A percentile compares a stretch with the other conserved stretches of the same genome.
phyloP scores from a whole-genome alignment of 2,329 filamentous ascomycete genomes.

The Talaromyces funiculosus region DNA sequence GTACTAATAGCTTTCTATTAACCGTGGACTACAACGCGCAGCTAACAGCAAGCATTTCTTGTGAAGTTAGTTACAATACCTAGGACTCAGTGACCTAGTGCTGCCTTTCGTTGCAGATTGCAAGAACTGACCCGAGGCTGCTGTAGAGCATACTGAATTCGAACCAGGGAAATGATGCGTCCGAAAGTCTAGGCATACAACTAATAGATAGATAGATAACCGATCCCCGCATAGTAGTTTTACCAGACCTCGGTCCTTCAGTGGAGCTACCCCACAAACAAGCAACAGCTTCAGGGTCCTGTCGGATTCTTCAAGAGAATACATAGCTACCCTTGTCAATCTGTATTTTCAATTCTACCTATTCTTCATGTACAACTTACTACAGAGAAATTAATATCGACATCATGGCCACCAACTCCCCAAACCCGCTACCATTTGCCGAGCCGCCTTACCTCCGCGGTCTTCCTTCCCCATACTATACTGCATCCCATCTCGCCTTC shows the following conservation, averaged over 20 bases:
- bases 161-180: not conserved
- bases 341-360: not conserved
- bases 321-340: not conserved
- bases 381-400: not conserved
- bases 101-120: not conserved
- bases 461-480: slow-evolving; percentile 67
- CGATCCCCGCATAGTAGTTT: not conserved
- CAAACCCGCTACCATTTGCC: slow-evolving; percentile 57
- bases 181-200: not conserved
- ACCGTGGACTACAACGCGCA: not conserved
- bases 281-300: not conserved
- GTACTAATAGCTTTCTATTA: not conserved
- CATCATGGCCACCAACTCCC: slow-evolving; percentile 16
- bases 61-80: not conserved
- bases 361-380: not conserved
- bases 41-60: not conserved
- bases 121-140: not conserved
- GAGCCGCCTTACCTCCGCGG: slow-evolving; percentile 67
- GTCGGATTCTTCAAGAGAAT: not conserved
- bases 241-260: slow-evolving; percentile 4
- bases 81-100: not conserved
- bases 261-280: slow-evolving; percentile 10
- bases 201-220: not conserved
- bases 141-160: not conserved
- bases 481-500: slow-evolving; percentile 58